phyloP scores from a whole-genome alignment of 2,329 filamentous ascomycete species.

The Lojkania enalia region DNA sequence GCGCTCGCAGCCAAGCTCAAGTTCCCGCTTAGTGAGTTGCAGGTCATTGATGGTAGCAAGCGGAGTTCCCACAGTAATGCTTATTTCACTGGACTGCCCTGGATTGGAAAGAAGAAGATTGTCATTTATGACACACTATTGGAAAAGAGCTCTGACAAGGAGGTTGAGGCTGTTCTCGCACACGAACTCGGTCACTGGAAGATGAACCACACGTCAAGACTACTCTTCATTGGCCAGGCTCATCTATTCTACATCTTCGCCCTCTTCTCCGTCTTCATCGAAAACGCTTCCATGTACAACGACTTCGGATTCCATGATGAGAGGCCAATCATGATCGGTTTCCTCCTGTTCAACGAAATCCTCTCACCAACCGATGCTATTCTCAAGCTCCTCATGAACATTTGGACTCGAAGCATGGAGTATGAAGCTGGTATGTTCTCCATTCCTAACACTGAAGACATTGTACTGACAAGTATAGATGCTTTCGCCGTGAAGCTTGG shows the following conservation, averaged over 20 bases:
- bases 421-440: constrained; percentile 75
- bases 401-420: constrained; percentile 91
- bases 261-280: constrained; percentile 95
- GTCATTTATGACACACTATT: constrained; percentile 98
- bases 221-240: constrained; percentile 78
- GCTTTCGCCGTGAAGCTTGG: constrained; percentile 84
- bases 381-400: constrained; percentile 93
- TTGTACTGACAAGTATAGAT: constrained; percentile 54
- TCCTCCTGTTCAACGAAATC: constrained; percentile 97
- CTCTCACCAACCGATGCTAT: constrained; percentile 91
- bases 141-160: constrained; percentile 88
- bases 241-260: constrained; percentile 97
- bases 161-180: constrained; percentile 91
- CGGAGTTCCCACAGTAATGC: constrained; percentile 86
- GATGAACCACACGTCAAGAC: constrained; percentile 88
- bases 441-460: not conserved
- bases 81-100: constrained; percentile 95
- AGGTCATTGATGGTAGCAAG: constrained; percentile 93
- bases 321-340: constrained; percentile 92
- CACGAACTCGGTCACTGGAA: constrained; percentile 98
- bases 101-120: constrained; percentile 92
- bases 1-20: constrained; percentile 78
- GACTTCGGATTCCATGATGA: constrained; percentile 86
- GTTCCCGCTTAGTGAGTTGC: constrained; percentile 89
- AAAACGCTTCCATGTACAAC: constrained; percentile 87